Base-by-base conservation (phyloP, 1,139 yeast species). In the Geotrichum reessii region DNA sequence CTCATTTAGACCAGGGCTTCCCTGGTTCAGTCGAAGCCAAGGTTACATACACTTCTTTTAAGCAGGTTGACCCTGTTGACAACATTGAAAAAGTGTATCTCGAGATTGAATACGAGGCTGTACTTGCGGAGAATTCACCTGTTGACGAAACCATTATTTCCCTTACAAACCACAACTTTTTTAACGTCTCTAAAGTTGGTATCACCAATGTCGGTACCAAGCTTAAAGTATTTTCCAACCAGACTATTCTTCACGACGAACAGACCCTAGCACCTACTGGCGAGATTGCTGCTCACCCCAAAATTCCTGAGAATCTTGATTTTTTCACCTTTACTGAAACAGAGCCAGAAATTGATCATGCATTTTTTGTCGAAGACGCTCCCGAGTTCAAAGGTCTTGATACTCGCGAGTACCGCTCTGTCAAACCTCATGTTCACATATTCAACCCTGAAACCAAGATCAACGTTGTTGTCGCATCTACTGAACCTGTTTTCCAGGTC, bases 401-500 rank as follows among this genome's bases (percentile, higher is more conserved):
- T 66, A 81, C 86, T 25, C 76, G 86, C 59, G 31, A 40, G 8
- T 44, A 63, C 19, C 59, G 65, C 4, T 68, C 70, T 37, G 71
- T 81, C 62, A 70, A 67, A 50, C 67, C 73, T 33, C 73, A 81
- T 19, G 73, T 78, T 44, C 78, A 76, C 65, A 81, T 83, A n/a
- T 71, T 72, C 27, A 80, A 80, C 65, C 81, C 84, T 24, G 73
- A 73, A 28, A 72, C 84, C 8, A 69, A 73, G 14, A 69, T 78
- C 52, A 74, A 74, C 52, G 67, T 85, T 51, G 71, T 70, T 17
- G 79, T 81, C 17, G 69, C 72, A 28, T 75, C 87, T 9, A 85
- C 90, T 1, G 91, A 85, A 63, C 91, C 91, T 5, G 74, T 83
- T 3, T 84, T 82, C 76, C 90, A 85, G 70, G 75, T 85, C 57